phyloP scores from a whole-genome alignment of 2,329 filamentous ascomycete species.

The Aspergillus sp. region DNA sequence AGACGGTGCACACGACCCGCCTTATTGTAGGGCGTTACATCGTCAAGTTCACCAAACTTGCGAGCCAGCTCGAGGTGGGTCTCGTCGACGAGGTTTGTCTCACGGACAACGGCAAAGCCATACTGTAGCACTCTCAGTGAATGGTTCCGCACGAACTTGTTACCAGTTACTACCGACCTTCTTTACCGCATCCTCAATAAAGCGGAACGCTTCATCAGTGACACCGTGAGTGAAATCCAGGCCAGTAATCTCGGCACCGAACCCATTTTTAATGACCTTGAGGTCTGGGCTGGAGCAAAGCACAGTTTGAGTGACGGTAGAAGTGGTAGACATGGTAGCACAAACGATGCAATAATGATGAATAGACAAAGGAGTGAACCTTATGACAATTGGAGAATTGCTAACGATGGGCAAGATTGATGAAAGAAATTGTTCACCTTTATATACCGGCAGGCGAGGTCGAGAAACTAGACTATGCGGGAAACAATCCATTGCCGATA shows the following conservation, averaged over 20 bases:
- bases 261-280: not conserved
- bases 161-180: not conserved
- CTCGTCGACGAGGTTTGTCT: slow-evolving; percentile 55
- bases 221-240: not conserved
- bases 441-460: too few species aligned
- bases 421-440: too few species aligned
- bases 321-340: too few species aligned
- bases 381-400: too few species aligned
- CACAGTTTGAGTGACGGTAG: too few species aligned
- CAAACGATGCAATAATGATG: too few species aligned
- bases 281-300: too few species aligned
- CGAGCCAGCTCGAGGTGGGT: slow-evolving; percentile 54
- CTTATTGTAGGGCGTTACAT: slow-evolving; percentile 53
- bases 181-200: not conserved
- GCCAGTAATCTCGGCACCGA: not conserved
- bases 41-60: slow-evolving; percentile 60
- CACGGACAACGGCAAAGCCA: slow-evolving; percentile 55
- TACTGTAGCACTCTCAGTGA: slow-evolving; percentile 41
- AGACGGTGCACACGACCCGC: slow-evolving; percentile 53
- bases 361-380: too few species aligned
- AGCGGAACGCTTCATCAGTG: not conserved
- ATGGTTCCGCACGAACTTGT: not conserved
- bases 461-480: too few species aligned
- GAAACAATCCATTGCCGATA: too few species aligned
- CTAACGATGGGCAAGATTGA: too few species aligned